These are phyloP conservation scores for Hapsidospora chrysogenum DNA, from an alignment of 495 filamentous ascomycete genomes.

Conservation along the genomic window DNA sequence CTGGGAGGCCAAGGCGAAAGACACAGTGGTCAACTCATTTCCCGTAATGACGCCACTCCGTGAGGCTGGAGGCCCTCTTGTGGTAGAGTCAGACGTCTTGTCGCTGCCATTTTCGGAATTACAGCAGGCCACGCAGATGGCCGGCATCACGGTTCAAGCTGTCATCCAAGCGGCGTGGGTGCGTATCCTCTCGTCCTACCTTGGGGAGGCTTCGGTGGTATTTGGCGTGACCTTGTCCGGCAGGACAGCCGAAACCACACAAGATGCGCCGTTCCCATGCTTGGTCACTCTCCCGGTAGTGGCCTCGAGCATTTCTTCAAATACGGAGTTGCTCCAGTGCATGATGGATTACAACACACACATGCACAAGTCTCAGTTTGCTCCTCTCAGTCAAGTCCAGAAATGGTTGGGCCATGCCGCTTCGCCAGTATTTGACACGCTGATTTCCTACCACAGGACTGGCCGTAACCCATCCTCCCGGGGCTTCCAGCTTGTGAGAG, in stretches of 20 bases:
- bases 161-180: conserved; percentile 62
- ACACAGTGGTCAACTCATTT: conserved; percentile 41
- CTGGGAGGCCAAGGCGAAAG: conserved; percentile 39
- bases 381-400: conserved; percentile 49
- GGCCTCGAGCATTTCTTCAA: conserved; percentile 28
- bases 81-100: conserved; percentile 23
- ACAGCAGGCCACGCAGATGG: conserved; percentile 30
- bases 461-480: not conserved
- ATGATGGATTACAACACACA: conserved; percentile 45
- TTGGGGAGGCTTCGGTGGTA: conserved; percentile 46
- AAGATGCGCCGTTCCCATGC: conserved; percentile 47
- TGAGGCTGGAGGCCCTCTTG: conserved; percentile 15
- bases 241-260: conserved; percentile 35
- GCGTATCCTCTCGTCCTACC: conserved; percentile 50
- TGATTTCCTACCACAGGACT: conserved; percentile 62
- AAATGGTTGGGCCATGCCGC: conserved; percentile 41
- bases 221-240: conserved; percentile 67
- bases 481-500: conserved; percentile 15
- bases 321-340: conserved; percentile 32
- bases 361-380: conserved; percentile 50
- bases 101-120: conserved; percentile 21
- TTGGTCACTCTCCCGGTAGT: conserved; percentile 56
- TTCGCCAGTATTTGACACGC: conserved; percentile 53
- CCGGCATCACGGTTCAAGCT: conserved; percentile 52
- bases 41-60: conserved; percentile 51